Conservation (phyloP, 805 yeast genomes). For the Kluyveromyces siamensis region DNA sequence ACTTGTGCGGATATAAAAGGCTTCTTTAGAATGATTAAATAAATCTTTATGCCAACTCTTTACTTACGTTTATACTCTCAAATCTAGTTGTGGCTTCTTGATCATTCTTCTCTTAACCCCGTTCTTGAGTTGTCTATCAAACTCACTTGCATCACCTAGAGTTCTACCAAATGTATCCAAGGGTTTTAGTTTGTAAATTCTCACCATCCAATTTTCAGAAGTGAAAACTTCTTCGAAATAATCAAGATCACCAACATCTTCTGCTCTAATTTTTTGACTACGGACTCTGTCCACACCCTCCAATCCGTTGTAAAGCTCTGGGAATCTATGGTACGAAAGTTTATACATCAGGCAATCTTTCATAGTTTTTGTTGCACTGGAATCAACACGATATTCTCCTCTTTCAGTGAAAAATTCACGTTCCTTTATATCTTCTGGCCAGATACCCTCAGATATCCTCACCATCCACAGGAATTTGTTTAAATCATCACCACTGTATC, state of each 20-base stretch:
- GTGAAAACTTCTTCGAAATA: conserved; percentile 92
- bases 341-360: conserved; percentile 87
- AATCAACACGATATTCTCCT: conserved; percentile 87
- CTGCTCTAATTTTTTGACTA: conserved; percentile 57
- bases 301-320: conserved; percentile 51
- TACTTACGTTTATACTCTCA: conserved; percentile 28
- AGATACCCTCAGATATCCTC: conserved; percentile 94
- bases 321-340: conserved; percentile 82
- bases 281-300: conserved; percentile 81
- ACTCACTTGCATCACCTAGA: conserved; percentile 45
- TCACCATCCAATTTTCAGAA: conserved; percentile 91
- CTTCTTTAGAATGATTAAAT: not conserved
- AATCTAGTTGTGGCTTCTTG: conserved; percentile 47
- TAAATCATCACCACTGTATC: conserved; percentile 92
- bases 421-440: conserved; percentile 98
- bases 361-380: conserved; percentile 76
- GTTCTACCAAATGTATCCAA: conserved; percentile 82
- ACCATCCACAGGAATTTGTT: conserved; percentile 99
- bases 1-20: not conserved
- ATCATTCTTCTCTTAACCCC: conserved; percentile 32
- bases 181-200: conserved; percentile 87
- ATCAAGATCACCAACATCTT: conserved; percentile 47
- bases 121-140: conserved; percentile 32
- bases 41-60: not conserved
- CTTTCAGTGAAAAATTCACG: conserved; percentile 70